Percentiles rank a stretch among this genome's conserved stretches.
Conservation (phyloP, 2,329 filamentous ascomycete species). For the Biscogniauxia marginata region DNA sequence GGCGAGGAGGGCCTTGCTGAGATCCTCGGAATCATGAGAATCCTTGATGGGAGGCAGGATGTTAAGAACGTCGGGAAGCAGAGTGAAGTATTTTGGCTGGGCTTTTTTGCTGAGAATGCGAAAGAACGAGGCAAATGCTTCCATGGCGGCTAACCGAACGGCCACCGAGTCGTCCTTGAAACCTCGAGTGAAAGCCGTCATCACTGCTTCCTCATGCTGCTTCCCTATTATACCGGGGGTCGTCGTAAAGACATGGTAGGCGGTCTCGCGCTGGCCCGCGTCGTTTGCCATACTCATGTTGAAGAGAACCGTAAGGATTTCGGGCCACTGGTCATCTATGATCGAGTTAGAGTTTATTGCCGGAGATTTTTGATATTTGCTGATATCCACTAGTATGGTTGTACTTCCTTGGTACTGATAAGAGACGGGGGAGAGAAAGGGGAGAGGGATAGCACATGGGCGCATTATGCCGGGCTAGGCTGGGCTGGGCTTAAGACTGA, state of each 20-base stretch:
- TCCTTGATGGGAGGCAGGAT: conserved; percentile 94
- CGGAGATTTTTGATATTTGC: neutral
- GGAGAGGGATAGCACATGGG: neutral
- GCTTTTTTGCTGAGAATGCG: conserved; percentile 83
- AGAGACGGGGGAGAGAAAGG: no score
- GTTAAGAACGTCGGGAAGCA: conserved; percentile 90
- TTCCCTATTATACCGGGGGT: conserved; percentile 95
- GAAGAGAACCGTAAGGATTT: conserved; percentile 83
- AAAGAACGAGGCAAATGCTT: conserved; percentile 96
- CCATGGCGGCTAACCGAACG: conserved; percentile 90
- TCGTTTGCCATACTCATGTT: conserved; percentile 85
- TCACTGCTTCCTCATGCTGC: conserved; percentile 88
- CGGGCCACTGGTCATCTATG: conserved; percentile 81
- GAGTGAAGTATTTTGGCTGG: conserved; percentile 80
- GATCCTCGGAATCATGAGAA: conserved; percentile 81
- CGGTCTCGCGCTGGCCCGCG: conserved; percentile 80
- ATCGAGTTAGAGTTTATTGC: conserved; percentile 16
- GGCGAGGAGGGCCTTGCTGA: conserved; percentile 85
- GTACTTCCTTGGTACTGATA: no score
- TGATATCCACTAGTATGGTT: neutral
- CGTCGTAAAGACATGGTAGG: conserved; percentile 92
- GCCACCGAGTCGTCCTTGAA: conserved; percentile 85
- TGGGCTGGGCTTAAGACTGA: conserved; percentile 45
- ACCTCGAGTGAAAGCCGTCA: conserved; percentile 83
- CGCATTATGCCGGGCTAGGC: neutral